Evolutionary conservation across 83 land plant species (phyloP).

Genomic region (Thuja plicata): DNA sequence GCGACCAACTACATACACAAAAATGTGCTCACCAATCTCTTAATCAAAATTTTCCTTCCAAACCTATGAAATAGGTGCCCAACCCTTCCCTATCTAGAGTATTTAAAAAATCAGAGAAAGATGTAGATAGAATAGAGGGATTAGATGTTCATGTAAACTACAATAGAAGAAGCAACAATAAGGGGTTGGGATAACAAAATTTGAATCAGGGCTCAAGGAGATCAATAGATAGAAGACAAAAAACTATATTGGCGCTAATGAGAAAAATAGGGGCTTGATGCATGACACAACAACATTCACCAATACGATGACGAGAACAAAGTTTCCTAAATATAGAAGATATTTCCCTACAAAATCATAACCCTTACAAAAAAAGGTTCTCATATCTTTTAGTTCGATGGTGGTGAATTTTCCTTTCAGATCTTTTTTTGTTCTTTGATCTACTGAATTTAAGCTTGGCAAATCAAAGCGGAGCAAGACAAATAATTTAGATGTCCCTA

Average conservation of each 20-base stretch:
- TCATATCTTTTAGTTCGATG: too few species aligned
- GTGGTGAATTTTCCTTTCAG: too few species aligned
- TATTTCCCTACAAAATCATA: too few species aligned
- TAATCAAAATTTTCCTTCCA: slow-evolving; percentile 34
- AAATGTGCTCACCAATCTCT: slow-evolving; percentile 22
- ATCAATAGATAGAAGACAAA: not conserved
- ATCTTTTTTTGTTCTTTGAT: too few species aligned
- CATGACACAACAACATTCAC: not conserved
- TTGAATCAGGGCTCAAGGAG: not conserved
- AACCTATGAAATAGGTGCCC: slow-evolving; percentile 6
- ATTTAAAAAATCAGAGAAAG: not conserved
- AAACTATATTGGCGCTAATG: not conserved
- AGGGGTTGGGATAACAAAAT: not conserved
- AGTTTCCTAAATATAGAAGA: not conserved
- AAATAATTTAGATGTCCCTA: too few species aligned
- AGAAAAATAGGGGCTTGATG: not conserved
- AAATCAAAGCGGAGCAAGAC: too few species aligned
- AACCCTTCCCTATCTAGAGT: not conserved
- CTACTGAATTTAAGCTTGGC: too few species aligned
- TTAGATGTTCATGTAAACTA: not conserved
- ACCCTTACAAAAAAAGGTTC: too few species aligned
- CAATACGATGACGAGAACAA: not conserved
- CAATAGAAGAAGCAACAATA: slow-evolving; percentile 10
- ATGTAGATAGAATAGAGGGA: not conserved
- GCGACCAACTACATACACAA: slow-evolving; percentile 9